Percentiles rank a stretch among this genome's conserved stretches.
phyloP scores from a whole-genome alignment of 805 yeast genomes.

The Jamesozyma rosinii region DNA sequence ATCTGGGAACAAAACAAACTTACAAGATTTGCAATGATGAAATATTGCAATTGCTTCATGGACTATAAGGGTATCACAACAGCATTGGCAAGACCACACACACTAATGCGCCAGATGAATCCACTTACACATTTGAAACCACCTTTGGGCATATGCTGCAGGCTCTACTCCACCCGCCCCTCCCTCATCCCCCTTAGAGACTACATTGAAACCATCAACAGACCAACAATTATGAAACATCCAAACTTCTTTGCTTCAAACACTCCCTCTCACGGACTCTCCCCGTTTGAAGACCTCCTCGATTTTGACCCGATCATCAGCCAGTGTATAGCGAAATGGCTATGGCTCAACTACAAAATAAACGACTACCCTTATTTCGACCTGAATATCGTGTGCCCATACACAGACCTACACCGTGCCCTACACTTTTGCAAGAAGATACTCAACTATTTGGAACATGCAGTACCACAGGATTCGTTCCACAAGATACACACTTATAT shows the following conservation, averaged over 20 bases:
- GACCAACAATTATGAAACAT: slow-evolving; percentile 11
- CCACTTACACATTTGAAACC: no score
- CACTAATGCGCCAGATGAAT: no score
- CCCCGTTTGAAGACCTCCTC: background rate
- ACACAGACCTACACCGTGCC: slow-evolving; percentile 22
- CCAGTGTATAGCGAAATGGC: slow-evolving; percentile 54
- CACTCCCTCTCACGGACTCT: background rate
- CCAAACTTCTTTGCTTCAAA: slow-evolving; percentile 11
- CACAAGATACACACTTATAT: slow-evolving; percentile 19
- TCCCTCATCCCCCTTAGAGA: slow-evolving; percentile 11
- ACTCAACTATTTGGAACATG: slow-evolving; percentile 14
- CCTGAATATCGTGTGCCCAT: slow-evolving; percentile 33
- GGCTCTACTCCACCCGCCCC: no score
- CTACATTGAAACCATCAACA: slow-evolving; percentile 11
- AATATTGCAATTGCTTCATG: no score
- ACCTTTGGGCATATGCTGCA: no score
- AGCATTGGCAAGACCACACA: no score
- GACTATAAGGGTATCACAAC: no score
- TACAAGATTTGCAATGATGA: no score
- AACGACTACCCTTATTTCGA: slow-evolving; percentile 63
- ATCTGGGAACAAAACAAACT: no score
- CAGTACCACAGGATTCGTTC: slow-evolving; percentile 15
- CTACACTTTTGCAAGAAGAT: slow-evolving; percentile 13
- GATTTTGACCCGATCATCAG: slow-evolving; percentile 5
- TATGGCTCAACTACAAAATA: slow-evolving; percentile 60